Conservation (phyloP, 768 basidiomycete species). For the Leccinum olivaceopallidum region DNA sequence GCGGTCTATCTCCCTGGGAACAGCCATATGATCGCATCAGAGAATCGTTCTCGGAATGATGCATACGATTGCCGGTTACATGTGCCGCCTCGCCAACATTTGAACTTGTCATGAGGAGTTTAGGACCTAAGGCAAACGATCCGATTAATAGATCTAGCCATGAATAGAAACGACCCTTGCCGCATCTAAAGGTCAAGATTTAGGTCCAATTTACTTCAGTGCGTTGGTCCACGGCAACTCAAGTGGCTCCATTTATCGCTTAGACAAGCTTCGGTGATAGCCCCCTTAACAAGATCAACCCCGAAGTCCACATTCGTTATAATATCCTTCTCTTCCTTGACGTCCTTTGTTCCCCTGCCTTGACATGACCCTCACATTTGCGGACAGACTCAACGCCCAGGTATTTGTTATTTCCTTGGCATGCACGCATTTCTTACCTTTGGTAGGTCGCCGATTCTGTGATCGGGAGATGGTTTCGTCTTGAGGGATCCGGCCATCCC, state of each 20-base stretch:
- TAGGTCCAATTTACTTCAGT: neutral
- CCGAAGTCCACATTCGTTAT: conserved; percentile 20
- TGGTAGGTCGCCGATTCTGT: conserved; percentile 40
- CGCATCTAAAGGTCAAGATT: neutral
- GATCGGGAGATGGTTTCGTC: conserved; percentile 66
- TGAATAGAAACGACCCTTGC: neutral
- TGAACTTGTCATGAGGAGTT: neutral
- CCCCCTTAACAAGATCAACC: conserved; percentile 2
- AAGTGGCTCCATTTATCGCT: conserved; percentile 10
- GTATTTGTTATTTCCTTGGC: conserved; percentile 19
- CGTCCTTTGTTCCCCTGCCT: conserved; percentile 23
- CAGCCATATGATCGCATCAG: conserved; percentile 15
- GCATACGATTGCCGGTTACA: conserved; percentile 9
- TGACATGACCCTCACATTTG: conserved; percentile 39
- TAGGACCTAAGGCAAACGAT: neutral
- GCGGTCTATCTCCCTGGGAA: conserved; percentile 28
- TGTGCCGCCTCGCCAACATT: conserved; percentile 11
- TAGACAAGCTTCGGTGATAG: neutral
- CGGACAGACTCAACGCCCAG: conserved; percentile 44
- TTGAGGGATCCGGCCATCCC: conserved; percentile 70
- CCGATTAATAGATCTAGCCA: neutral
- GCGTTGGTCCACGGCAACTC: neutral
- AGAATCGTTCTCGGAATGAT: conserved; percentile 23
- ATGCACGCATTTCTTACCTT: neutral
- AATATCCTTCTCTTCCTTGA: conserved; percentile 19